Conservation (phyloP, 805 yeast species). For the Candida arabinofermentans region DNA sequence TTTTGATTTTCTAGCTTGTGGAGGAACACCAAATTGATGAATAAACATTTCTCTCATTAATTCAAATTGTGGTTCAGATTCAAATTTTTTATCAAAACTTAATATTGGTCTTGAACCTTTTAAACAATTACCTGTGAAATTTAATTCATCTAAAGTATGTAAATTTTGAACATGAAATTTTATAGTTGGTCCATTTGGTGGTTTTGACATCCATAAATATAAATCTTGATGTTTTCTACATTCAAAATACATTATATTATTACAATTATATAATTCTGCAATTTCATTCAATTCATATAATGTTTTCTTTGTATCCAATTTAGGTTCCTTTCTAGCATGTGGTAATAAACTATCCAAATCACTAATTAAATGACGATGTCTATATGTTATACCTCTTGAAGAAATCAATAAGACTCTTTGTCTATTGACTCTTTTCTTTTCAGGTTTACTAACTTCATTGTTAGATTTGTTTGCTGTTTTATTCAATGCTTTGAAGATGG, state of each 20-base stretch:
- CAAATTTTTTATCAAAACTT: slow-evolving; percentile 82
- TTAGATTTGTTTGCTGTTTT: slow-evolving; percentile 31
- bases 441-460: slow-evolving; percentile 34
- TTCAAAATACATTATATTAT: slow-evolving; percentile 89
- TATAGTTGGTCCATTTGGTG: slow-evolving; percentile 96
- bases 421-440: slow-evolving; percentile 65
- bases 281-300: slow-evolving; percentile 87
- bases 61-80: slow-evolving; percentile 55
- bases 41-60: slow-evolving; percentile 79
- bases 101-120: slow-evolving; percentile 93
- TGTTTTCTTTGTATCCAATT: slow-evolving; percentile 88
- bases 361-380: slow-evolving; percentile 91
- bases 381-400: slow-evolving; percentile 89
- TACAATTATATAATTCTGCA: slow-evolving; percentile 96
- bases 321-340: slow-evolving; percentile 94
- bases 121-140: slow-evolving; percentile 93
- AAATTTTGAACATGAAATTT: slow-evolving; percentile 92
- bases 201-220: slow-evolving; percentile 91
- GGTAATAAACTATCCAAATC: slow-evolving; percentile 81
- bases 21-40: slow-evolving; percentile 94
- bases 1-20: slow-evolving; percentile 83
- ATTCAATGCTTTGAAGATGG: slow-evolving; percentile 63
- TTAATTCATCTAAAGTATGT: slow-evolving; percentile 93
- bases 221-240: slow-evolving; percentile 95
- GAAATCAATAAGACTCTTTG: slow-evolving; percentile 87